These are phyloP conservation scores for Paramecium tetraurelia DNA, from an alignment of 73 alveolate species.

Conservation along the genomic window DNA sequence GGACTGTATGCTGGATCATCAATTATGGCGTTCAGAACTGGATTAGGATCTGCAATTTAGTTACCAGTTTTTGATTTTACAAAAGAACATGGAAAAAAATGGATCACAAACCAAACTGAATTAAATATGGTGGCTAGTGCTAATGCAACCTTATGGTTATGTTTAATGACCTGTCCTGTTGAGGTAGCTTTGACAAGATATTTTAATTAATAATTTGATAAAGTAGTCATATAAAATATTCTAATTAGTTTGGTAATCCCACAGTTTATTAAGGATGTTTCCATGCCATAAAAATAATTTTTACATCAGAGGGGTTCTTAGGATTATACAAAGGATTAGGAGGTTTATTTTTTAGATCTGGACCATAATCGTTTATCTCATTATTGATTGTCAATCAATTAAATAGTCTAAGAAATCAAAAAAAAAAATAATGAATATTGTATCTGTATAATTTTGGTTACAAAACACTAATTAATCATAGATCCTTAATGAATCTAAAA, in stretches of 20 bases:
- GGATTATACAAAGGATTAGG: slow-evolving; percentile 44
- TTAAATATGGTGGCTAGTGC: slow-evolving; percentile 26
- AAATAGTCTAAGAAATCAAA: background rate
- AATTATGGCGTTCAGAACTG: slow-evolving; percentile 5
- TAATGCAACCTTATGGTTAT: background rate
- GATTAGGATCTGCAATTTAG: background rate
- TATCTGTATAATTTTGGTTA: background rate
- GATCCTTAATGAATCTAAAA: background rate
- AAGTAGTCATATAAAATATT: background rate
- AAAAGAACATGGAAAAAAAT: background rate
- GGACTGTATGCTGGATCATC: slow-evolving; percentile 1
- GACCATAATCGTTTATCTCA: slow-evolving; percentile 21
- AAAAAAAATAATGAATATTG: background rate
- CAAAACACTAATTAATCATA: background rate
- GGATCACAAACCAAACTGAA: background rate
- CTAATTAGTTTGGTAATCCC: background rate
- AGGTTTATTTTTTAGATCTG: slow-evolving; percentile 31
- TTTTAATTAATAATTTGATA: slow-evolving; percentile 17
- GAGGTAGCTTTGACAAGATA: background rate
- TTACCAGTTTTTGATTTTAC: slow-evolving; percentile 35
- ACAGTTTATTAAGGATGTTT: background rate
- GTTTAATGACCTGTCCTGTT: slow-evolving; percentile 12
- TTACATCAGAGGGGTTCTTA: background rate
- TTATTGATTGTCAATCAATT: background rate
- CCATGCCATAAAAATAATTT: background rate